Evolutionary conservation across 164 flowering plant genomes (phyloP).

Genomic region (Santalum album): DNA sequence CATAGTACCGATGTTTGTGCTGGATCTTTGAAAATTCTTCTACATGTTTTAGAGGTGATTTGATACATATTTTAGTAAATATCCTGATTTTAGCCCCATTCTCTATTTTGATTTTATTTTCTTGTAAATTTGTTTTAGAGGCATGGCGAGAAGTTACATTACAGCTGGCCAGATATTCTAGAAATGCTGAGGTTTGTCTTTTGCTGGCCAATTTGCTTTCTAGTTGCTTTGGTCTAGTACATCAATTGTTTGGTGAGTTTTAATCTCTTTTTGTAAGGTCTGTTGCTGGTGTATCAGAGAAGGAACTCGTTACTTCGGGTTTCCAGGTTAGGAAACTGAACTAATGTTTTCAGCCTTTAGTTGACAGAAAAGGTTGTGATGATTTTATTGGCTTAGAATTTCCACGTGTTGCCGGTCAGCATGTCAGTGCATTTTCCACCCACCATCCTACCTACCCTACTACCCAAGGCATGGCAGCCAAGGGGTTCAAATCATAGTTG

Average conservation of each 20-base stretch:
- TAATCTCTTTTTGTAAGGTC: constrained; percentile 37
- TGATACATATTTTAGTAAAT: not conserved
- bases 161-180: constrained; percentile 89
- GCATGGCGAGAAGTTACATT: constrained; percentile 78
- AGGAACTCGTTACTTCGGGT: constrained; percentile 84
- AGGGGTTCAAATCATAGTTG: too few species aligned
- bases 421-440: too few species aligned
- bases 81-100: not conserved
- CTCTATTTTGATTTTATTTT: constrained; percentile 7
- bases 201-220: not conserved
- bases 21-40: constrained; percentile 85
- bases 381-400: too few species aligned
- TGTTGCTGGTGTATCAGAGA: constrained; percentile 79
- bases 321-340: constrained; percentile 57
- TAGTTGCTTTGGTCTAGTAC: not conserved
- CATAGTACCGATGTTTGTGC: constrained; percentile 62
- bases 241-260: not conserved
- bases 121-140: constrained; percentile 40
- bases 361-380: too few species aligned
- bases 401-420: too few species aligned
- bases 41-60: constrained; percentile 90
- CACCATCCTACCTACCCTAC: too few species aligned
- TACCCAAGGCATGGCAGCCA: too few species aligned
- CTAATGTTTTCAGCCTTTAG: not conserved
- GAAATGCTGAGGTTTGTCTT: constrained; percentile 74